Evolutionary conservation across 441 rosid genomes (phyloP).

Genomic region (Adansonia rubrostipa): DNA sequence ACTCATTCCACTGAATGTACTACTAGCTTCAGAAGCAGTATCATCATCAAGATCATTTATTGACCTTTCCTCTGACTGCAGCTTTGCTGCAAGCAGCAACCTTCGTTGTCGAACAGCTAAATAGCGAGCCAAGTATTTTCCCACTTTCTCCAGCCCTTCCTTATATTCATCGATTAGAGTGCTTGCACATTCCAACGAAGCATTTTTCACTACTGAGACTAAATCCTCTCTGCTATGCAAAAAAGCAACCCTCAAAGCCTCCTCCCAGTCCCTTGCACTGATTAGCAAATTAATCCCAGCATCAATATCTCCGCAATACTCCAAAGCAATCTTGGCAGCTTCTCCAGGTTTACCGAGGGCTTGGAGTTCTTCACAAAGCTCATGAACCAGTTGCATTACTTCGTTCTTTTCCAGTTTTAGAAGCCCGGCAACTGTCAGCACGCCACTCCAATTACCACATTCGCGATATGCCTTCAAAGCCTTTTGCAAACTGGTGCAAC

Average conservation of each 20-base stretch:
- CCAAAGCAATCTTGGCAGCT: slow-evolving; percentile 92
- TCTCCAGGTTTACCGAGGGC: slow-evolving; percentile 93
- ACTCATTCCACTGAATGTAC: slow-evolving; percentile 94
- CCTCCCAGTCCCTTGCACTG: slow-evolving; percentile 94
- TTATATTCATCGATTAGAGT: slow-evolving; percentile 64
- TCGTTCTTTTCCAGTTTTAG: slow-evolving; percentile 72
- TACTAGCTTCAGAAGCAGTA: slow-evolving; percentile 88
- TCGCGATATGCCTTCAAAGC: slow-evolving; percentile 86
- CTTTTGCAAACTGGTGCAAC: slow-evolving; percentile 72
- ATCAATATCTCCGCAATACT: slow-evolving; percentile 73
- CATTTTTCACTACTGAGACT: slow-evolving; percentile 60
- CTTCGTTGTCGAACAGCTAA: slow-evolving; percentile 95
- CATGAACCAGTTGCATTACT: slow-evolving; percentile 71
- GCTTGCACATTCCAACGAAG: slow-evolving; percentile 78
- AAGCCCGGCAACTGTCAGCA: slow-evolving; percentile 81
- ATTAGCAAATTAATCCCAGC: slow-evolving; percentile 69
- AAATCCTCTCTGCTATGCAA: slow-evolving; percentile 65
- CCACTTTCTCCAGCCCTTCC: slow-evolving; percentile 85
- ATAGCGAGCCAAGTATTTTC: slow-evolving; percentile 91
- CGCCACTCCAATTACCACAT: slow-evolving; percentile 88
- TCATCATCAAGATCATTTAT: slow-evolving; percentile 79
- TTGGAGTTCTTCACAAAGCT: slow-evolving; percentile 86
- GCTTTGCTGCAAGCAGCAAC: slow-evolving; percentile 87
- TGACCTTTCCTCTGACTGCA: slow-evolving; percentile 70
- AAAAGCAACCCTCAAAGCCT: slow-evolving; percentile 82